These are phyloP conservation scores for Solanum virginianum DNA, from an alignment of 257 asterid genomes.

Conservation along the genomic window DNA sequence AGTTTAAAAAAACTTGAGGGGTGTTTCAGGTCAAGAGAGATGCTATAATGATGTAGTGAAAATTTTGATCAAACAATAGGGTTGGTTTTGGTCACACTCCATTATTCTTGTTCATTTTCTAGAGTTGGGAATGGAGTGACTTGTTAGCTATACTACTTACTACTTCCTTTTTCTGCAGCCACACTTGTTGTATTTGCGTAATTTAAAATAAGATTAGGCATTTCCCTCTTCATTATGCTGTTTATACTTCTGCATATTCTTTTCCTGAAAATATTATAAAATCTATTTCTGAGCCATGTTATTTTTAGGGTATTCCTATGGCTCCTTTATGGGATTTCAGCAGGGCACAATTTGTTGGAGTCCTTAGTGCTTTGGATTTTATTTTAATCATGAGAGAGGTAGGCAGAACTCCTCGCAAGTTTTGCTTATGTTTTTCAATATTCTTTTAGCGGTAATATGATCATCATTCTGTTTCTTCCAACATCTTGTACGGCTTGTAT, in stretches of 20 bases:
- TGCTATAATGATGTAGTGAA: neutral
- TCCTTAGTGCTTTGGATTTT: conserved; percentile 80
- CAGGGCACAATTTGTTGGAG: conserved; percentile 72
- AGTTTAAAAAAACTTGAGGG: neutral
- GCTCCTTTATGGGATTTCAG: conserved; percentile 88
- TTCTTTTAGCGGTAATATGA: neutral
- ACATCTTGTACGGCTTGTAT: neutral
- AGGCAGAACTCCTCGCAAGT: conserved; percentile 1
- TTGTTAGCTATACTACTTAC: neutral
- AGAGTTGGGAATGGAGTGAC: neutral
- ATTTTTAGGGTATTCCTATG: conserved; percentile 66
- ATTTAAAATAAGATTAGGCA: neutral
- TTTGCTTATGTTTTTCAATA: neutral
- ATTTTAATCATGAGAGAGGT: conserved; percentile 91
- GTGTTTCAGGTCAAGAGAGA: neutral
- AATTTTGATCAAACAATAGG: neutral
- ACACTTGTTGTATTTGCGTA: neutral
- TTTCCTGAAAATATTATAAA: neutral
- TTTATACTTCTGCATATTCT: neutral
- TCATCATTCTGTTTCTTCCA: neutral
- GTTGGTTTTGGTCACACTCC: neutral
- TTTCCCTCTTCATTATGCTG: neutral
- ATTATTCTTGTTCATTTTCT: neutral
- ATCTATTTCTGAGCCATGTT: neutral
- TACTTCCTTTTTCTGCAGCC: neutral